phyloP scores from a whole-genome alignment of 2,329 filamentous ascomycete species.

The Neocucurbitaria cava region DNA sequence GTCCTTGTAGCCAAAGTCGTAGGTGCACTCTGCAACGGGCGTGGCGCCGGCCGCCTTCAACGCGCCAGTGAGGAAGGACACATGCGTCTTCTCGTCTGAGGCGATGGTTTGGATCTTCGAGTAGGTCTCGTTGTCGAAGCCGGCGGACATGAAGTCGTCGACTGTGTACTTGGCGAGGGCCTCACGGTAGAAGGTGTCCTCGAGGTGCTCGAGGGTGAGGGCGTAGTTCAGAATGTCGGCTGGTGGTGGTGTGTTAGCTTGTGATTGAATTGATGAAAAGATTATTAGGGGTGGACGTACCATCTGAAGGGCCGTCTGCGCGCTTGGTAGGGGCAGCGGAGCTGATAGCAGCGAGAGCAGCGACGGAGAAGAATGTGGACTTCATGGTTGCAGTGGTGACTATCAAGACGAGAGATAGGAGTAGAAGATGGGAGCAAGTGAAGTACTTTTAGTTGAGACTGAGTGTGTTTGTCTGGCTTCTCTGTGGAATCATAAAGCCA shows the following conservation, averaged over 20 bases:
- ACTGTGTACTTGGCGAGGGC: conserved; percentile 64
- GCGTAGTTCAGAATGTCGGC: conserved; percentile 53
- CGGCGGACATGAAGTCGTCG: conserved; percentile 31
- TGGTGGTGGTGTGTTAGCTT: background rate
- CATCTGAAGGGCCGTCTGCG: conserved; percentile 26
- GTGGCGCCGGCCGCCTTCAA: conserved; percentile 55
- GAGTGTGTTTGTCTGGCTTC: background rate
- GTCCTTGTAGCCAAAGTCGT: conserved; percentile 61
- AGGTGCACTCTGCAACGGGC: conserved; percentile 63
- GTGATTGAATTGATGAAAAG: background rate
- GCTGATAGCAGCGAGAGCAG: conserved; percentile 16
- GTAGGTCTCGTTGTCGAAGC: conserved; percentile 59
- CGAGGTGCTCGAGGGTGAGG: conserved; percentile 56
- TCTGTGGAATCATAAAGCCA: background rate
- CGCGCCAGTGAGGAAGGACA: conserved; percentile 60
- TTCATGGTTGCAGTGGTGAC: conserved; percentile 13
- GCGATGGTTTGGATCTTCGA: conserved; percentile 64
- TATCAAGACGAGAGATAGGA: background rate
- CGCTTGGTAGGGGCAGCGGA: conserved; percentile 37
- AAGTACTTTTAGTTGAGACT: background rate
- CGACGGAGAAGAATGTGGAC: conserved; percentile 17
- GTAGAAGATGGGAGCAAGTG: background rate
- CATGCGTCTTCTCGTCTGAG: conserved; percentile 65
- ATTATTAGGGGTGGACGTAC: no score
- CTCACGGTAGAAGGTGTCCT: conserved; percentile 68